phyloP scores from a whole-genome alignment of 345 rosid genomes.

The Aurinia saxatilis region DNA sequence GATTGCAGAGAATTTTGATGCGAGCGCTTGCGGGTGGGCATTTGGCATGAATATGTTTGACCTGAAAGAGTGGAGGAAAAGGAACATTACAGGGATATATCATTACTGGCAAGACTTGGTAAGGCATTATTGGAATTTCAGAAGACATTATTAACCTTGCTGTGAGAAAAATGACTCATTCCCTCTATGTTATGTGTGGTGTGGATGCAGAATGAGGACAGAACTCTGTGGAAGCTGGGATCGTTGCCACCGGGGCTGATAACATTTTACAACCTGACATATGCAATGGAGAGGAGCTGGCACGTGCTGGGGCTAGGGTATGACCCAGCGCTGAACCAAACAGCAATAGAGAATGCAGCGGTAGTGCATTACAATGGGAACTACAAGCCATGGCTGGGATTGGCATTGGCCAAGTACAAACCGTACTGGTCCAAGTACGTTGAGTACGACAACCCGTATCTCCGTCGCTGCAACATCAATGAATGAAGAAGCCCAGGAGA shows the following conservation, averaged over 20 bases:
- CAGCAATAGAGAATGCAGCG: slow-evolving; percentile 78
- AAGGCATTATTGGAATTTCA: no score
- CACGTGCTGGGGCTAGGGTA: slow-evolving; percentile 96
- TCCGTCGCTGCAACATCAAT: slow-evolving; percentile 55
- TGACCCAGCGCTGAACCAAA: slow-evolving; percentile 93
- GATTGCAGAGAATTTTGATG: slow-evolving; percentile 61
- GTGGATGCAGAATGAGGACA: slow-evolving; percentile 91
- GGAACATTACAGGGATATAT: slow-evolving; percentile 84
- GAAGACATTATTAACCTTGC: no score
- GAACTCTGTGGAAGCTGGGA: slow-evolving; percentile 98
- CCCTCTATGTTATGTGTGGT: no score
- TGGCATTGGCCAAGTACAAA: slow-evolving; percentile 83
- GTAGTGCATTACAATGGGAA: slow-evolving; percentile 96
- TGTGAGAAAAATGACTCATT: no score
- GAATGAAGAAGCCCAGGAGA: slow-evolving; percentile 13
- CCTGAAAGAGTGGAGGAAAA: slow-evolving; percentile 84
- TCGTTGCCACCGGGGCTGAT: slow-evolving; percentile 94
- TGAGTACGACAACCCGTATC: slow-evolving; percentile 60
- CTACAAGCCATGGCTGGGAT: slow-evolving; percentile 94
- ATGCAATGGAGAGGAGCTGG: slow-evolving; percentile 76
- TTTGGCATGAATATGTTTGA: slow-evolving; percentile 98
- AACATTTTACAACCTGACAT: slow-evolving; percentile 87
- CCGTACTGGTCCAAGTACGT: slow-evolving; percentile 85
- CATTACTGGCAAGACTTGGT: slow-evolving; percentile 95
- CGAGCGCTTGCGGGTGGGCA: slow-evolving; percentile 96